Conservation (phyloP, 768 basidiomycete species). For the Boletellus ananiceps region DNA sequence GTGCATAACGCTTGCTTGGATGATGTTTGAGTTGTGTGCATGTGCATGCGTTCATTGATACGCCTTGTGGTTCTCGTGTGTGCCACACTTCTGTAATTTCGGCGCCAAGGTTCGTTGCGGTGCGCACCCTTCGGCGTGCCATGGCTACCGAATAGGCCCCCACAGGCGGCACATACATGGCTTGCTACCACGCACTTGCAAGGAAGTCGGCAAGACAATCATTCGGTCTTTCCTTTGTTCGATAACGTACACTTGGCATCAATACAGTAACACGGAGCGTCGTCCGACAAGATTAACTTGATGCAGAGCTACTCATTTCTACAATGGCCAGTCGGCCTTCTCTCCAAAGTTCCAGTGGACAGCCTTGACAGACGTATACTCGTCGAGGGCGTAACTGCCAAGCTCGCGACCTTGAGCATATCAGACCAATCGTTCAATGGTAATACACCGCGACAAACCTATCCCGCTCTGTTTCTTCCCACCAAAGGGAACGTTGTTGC, state of each 20-base stretch:
- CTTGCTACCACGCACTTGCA: background rate
- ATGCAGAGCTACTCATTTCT: conserved; percentile 3
- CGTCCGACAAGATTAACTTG: background rate
- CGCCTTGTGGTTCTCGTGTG: conserved; percentile 17
- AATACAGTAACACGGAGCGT: background rate
- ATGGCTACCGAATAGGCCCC: conserved; percentile 1
- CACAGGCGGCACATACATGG: background rate
- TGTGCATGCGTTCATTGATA: conserved; percentile 7
- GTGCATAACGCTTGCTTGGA: conserved; percentile 5
- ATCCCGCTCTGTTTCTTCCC: conserved; percentile 93
- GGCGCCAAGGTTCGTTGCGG: conserved; percentile 12
- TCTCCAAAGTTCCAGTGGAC: conserved; percentile 89
- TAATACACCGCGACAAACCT: conserved; percentile 37
- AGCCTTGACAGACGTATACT: conserved; percentile 79
- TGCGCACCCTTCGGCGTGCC: conserved; percentile 6
- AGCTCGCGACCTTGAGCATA: conserved; percentile 71
- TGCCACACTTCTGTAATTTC: conserved; percentile 23
- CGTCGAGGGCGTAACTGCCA: conserved; percentile 78
- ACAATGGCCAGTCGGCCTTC: conserved; percentile 74
- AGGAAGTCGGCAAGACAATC: conserved; percentile 8
- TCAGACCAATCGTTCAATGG: conserved; percentile 8
- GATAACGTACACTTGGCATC: conserved; percentile 18
- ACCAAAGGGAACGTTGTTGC: conserved; percentile 91
- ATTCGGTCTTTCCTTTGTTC: conserved; percentile 4
- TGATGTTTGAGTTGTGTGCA: background rate